A percentile compares a stretch with the other conserved stretches of the same genome.
Evolutionary conservation across 306 rosid species (phyloP).

Genomic region (Urtica urens): DNA sequence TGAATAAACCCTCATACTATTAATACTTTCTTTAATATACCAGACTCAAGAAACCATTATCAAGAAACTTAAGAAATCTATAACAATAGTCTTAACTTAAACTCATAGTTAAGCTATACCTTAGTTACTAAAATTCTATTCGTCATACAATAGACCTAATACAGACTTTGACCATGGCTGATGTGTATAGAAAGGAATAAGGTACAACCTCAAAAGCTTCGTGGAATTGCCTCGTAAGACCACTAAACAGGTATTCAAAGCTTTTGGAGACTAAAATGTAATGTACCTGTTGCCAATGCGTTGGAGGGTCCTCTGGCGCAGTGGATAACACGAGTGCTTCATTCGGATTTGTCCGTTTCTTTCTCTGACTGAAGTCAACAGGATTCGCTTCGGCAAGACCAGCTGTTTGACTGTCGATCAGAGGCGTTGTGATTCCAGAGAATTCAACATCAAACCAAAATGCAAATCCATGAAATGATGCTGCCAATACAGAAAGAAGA

Average conservation of each 20-base stretch:
- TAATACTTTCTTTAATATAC: too few species aligned
- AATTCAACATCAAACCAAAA: conserved; percentile 99
- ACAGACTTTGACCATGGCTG: background rate
- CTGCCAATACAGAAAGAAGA: conserved; percentile 37
- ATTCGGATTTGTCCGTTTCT: conserved; percentile 63
- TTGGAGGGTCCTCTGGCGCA: conserved; percentile 99
- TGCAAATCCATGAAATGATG: conserved; percentile 97
- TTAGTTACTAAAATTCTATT: too few species aligned
- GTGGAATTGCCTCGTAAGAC: background rate
- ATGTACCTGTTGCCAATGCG: conserved; percentile 98
- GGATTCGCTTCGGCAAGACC: conserved; percentile 30
- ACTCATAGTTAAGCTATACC: too few species aligned
- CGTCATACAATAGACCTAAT: too few species aligned
- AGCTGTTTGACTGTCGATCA: conserved; percentile 27
- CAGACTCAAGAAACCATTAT: too few species aligned
- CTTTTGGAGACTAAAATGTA: background rate
- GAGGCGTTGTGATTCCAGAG: conserved; percentile 45
- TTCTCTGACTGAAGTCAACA: conserved; percentile 61
- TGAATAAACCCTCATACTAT: too few species aligned
- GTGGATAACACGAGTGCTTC: conserved; percentile 75
- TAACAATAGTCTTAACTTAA: too few species aligned
- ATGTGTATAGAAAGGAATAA: conserved; percentile 6
- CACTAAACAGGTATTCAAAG: background rate
- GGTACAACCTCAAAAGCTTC: conserved; percentile 1
- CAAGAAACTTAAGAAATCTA: too few species aligned